Conservation (phyloP, 1,139 yeast species). For the Blastobotrys indianensis region DNA sequence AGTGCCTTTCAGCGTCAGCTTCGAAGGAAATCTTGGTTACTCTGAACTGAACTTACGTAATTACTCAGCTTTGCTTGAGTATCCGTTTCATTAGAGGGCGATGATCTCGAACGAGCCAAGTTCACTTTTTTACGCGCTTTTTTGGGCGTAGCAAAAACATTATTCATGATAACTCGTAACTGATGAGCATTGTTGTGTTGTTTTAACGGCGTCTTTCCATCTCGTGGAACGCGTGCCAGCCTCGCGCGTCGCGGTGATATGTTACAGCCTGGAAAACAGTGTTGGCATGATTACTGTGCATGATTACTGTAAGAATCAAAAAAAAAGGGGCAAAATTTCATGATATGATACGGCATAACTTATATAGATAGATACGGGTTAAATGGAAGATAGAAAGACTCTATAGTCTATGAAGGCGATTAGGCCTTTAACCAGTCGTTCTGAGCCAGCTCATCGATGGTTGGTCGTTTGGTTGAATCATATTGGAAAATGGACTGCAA, state of each 20-base stretch:
- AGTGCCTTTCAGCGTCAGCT: constrained; percentile 26
- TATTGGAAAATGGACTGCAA: constrained; percentile 14
- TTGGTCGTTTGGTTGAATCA: constrained; percentile 72
- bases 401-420: neutral
- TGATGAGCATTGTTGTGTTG: neutral
- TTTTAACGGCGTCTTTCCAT: neutral
- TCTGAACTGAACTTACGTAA: constrained; percentile 16
- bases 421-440: constrained; percentile 67
- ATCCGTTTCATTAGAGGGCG: too few relatives aligned
- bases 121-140: too few relatives aligned
- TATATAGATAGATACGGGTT: neutral
- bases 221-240: too few relatives aligned
- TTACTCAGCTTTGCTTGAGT: constrained; percentile 15
- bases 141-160: too few relatives aligned
- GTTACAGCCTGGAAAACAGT: too few relatives aligned
- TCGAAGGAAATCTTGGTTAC: neutral
- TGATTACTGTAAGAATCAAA: too few relatives aligned
- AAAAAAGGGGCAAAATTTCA: neutral
- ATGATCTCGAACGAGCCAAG: too few relatives aligned
- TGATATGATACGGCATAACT: neutral
- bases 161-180: too few relatives aligned
- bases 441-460: constrained; percentile 75
- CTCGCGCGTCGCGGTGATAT: neutral
- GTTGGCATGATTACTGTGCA: too few relatives aligned
- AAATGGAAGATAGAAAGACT: neutral